These are phyloP conservation scores for Ophiostoma sp. DNA, from an alignment of 2,329 filamentous ascomycete species.

Conservation along the genomic window DNA sequence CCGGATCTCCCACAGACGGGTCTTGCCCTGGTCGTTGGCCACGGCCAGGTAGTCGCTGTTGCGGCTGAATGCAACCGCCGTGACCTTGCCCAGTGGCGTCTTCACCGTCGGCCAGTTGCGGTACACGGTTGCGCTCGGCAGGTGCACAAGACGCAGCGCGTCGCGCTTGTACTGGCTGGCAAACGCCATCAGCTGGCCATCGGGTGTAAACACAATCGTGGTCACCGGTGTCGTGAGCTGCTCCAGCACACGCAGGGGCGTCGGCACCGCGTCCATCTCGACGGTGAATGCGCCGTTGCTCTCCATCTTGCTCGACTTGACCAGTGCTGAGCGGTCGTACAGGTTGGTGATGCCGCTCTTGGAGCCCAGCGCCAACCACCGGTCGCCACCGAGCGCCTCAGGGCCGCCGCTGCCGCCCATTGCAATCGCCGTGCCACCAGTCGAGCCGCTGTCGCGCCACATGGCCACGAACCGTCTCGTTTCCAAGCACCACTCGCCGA, in stretches of 20 bases:
- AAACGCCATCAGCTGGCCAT: constrained; percentile 85
- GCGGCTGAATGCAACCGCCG: constrained; percentile 62
- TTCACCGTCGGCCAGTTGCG: constrained; percentile 92
- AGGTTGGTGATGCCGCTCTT: constrained; percentile 86
- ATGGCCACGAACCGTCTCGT: constrained; percentile 65
- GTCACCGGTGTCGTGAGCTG: constrained; percentile 84
- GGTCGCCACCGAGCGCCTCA: constrained; percentile 63
- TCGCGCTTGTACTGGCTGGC: constrained; percentile 83
- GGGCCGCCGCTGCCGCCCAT: constrained; percentile 67
- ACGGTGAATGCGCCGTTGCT: constrained; percentile 35
- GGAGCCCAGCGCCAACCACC: constrained; percentile 85
- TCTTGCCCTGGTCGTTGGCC: constrained; percentile 81
- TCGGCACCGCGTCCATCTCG: constrained; percentile 58
- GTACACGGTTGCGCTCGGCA: constrained; percentile 90
- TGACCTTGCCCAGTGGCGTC: constrained; percentile 81
- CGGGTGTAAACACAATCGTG: constrained; percentile 72
- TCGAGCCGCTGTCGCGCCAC: constrained; percentile 86
- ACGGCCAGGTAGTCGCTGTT: constrained; percentile 70
- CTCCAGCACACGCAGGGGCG: constrained; percentile 68
- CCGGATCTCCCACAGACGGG: constrained; percentile 85
- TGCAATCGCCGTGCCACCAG: constrained; percentile 75
- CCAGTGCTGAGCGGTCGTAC: constrained; percentile 73
- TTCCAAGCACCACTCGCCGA: constrained; percentile 79
- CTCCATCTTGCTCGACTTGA: constrained; percentile 40
- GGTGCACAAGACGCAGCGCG: constrained; percentile 77